phyloP scores from a whole-genome alignment of 768 basidiomycete genomes.

The Vararia minispora region DNA sequence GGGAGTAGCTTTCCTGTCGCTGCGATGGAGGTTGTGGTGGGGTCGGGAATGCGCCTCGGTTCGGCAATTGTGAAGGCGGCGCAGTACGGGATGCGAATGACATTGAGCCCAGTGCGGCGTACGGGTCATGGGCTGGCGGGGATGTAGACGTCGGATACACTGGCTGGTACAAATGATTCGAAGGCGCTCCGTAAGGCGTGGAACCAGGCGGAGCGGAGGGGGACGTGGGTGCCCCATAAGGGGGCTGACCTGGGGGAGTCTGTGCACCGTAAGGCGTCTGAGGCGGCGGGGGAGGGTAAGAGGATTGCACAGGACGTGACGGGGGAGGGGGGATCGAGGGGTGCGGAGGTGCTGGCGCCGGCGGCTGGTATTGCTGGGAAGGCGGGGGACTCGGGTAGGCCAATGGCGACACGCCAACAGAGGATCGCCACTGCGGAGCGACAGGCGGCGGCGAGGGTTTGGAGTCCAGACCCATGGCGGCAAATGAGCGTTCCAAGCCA shows the following conservation, averaged over 20 bases:
- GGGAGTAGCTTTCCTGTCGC: conserved; percentile 16
- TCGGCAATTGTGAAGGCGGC: conserved; percentile 9
- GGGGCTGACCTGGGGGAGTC: no score
- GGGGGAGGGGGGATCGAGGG: conserved; percentile 3
- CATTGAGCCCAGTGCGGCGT: conserved; percentile 11
- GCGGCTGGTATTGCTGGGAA: no score
- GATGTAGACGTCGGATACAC: conserved; percentile 11
- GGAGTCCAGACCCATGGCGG: conserved; percentile 40
- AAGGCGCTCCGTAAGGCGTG: no score
- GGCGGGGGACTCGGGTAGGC: no score
- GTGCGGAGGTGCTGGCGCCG: no score
- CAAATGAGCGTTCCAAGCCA: conserved; percentile 39
- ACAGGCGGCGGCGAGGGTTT: conserved; percentile 16
- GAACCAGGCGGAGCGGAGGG: no score
- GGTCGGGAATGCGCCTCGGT: conserved; percentile 7
- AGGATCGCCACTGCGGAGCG: conserved; percentile 8
- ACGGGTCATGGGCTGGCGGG: conserved; percentile 18
- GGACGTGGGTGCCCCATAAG: no score
- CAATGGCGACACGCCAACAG: background rate
- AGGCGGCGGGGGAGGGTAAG: conserved; percentile 5
- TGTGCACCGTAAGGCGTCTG: no score
- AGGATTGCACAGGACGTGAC: conserved; percentile 6
- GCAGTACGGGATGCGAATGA: conserved; percentile 4
- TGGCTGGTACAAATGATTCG: conserved; percentile 1
- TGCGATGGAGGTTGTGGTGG: conserved; percentile 17